phyloP scores from a whole-genome alignment of 176 grass and related monocot species.

The Elaeis guineensis region DNA sequence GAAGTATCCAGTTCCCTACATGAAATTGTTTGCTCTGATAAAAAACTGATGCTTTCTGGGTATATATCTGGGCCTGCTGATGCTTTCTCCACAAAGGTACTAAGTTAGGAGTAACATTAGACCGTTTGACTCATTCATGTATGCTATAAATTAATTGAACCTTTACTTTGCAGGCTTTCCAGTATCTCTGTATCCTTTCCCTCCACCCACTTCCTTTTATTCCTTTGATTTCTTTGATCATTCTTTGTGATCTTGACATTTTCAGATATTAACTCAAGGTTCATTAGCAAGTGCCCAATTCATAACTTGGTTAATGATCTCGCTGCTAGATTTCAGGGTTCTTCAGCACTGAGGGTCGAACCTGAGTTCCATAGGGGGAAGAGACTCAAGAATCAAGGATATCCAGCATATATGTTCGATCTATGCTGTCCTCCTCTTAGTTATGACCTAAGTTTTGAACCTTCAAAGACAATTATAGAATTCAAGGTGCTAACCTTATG shows the following conservation, averaged over 20 bases:
- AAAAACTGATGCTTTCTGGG: slow-evolving; percentile 68
- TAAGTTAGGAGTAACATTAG: too few species aligned
- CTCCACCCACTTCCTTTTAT: too few species aligned
- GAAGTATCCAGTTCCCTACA: slow-evolving; percentile 64
- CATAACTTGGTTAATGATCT: slow-evolving; percentile 84
- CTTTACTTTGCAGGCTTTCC: slow-evolving; percentile 69
- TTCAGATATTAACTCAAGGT: slow-evolving; percentile 92
- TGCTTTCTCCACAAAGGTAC: slow-evolving; percentile 55
- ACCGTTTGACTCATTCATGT: too few species aligned
- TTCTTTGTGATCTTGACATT: slow-evolving; percentile 41
- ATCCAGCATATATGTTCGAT: slow-evolving; percentile 76
- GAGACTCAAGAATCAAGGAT: slow-evolving; percentile 46
- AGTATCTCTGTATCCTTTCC: slow-evolving; percentile 93
- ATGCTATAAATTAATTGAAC: too few species aligned
- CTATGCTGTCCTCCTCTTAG: slow-evolving; percentile 62
- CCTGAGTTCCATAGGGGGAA: slow-evolving; percentile 45
- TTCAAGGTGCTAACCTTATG: slow-evolving; percentile 59
- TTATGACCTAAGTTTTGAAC: slow-evolving; percentile 79
- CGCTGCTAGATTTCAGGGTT: slow-evolving; percentile 50
- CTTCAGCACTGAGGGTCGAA: slow-evolving; percentile 22
- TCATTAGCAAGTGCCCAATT: slow-evolving; percentile 58
- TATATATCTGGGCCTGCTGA: slow-evolving; percentile 61
- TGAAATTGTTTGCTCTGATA: slow-evolving; percentile 58
- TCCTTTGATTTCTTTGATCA: slow-evolving; percentile 9
- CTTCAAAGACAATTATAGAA: slow-evolving; percentile 82